Evolutionary conservation across 2,329 filamentous ascomycete species (phyloP).

Genomic region (Chrysosporium keratinophilum): DNA sequence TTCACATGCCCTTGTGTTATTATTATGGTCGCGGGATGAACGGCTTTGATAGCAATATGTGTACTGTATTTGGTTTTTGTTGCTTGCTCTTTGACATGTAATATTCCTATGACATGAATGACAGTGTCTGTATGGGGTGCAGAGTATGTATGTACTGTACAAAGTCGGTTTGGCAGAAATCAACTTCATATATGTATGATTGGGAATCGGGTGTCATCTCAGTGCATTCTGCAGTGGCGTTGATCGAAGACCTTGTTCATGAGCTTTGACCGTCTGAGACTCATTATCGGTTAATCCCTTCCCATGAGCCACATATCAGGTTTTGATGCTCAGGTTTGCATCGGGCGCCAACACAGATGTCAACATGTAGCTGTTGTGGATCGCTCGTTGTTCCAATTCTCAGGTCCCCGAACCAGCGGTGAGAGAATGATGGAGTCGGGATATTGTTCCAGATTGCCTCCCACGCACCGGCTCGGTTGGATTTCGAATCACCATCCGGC

Average conservation of each 20-base stretch:
- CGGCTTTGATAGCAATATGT: not conserved
- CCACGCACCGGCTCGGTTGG: not conserved
- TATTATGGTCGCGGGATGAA: not conserved
- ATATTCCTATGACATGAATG: too few species aligned
- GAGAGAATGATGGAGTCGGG: not conserved
- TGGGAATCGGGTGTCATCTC: too few species aligned
- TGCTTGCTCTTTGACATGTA: not conserved
- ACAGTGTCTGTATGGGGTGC: too few species aligned
- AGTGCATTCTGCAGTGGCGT: too few species aligned
- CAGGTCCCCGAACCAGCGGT: slow-evolving; percentile 3
- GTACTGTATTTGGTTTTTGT: not conserved
- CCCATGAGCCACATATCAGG: not conserved
- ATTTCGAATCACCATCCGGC: too few species aligned
- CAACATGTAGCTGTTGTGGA: not conserved
- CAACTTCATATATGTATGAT: too few species aligned
- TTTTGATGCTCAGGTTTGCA: not conserved
- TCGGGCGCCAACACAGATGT: not conserved
- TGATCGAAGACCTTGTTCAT: too few species aligned
- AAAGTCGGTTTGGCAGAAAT: too few species aligned
- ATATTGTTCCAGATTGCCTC: not conserved
- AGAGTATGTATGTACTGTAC: too few species aligned
- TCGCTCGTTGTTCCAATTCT: not conserved
- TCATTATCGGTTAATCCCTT: too few species aligned
- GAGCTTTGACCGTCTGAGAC: too few species aligned
- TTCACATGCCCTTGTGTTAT: not conserved